These are phyloP conservation scores for Tetracladium setigerum DNA, from an alignment of 495 filamentous ascomycete species.

Conservation along the genomic window DNA sequence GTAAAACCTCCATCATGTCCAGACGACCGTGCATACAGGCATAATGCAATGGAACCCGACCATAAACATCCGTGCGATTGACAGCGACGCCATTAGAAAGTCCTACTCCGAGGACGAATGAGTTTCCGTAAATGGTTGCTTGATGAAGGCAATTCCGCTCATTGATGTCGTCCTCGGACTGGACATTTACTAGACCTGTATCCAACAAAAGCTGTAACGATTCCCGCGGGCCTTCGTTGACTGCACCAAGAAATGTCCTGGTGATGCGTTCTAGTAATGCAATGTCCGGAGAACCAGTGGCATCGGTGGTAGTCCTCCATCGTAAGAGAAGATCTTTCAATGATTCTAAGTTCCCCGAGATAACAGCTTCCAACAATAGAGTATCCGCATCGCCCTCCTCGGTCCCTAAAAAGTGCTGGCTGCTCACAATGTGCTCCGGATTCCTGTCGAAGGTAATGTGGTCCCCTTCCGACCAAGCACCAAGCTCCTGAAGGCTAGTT, in stretches of 20 bases:
- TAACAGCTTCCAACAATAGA: constrained; percentile 80
- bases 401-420: constrained; percentile 53
- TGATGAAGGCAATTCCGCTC: constrained; percentile 94
- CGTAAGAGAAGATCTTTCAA: constrained; percentile 42
- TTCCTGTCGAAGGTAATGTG: constrained; percentile 70
- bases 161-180: constrained; percentile 92
- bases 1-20: constrained; percentile 70
- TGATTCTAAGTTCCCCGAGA: constrained; percentile 58
- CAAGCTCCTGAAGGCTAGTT: constrained; percentile 82
- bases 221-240: constrained; percentile 75
- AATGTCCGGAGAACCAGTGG: constrained; percentile 30
- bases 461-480: constrained; percentile 94
- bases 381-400: constrained; percentile 84
- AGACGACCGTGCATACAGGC: constrained; percentile 89
- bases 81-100: constrained; percentile 64
- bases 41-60: constrained; percentile 89
- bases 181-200: constrained; percentile 75
- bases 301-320: constrained; percentile 34
- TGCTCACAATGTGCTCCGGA: constrained; percentile 55
- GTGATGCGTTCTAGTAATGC: constrained; percentile 64
- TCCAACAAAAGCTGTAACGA: constrained; percentile 68
- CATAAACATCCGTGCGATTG: constrained; percentile 82
- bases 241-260: constrained; percentile 78
- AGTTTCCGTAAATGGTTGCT: constrained; percentile 80
- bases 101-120: constrained; percentile 66